Evolutionary conservation across 2,329 filamentous ascomycete genomes (phyloP), one percentile per base, ranked within the genome.

Genomic region (Dactylonectria macrodidyma): DNA sequence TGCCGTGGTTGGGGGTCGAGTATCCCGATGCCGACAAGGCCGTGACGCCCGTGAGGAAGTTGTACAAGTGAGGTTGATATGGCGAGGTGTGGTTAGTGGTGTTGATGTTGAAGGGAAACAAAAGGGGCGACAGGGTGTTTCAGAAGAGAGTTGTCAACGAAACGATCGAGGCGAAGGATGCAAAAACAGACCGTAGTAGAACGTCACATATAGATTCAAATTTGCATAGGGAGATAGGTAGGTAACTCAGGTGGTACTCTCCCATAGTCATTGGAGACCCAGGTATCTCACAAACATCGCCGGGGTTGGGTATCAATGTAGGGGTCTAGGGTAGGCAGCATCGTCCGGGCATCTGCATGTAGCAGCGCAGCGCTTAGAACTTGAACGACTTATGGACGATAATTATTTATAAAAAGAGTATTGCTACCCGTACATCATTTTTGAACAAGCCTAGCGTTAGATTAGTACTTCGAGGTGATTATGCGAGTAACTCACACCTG

Each of bases 1-100:
- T 89, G 19, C 85, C 85, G n/a, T 78, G 79, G 79, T 62, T 76
- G 69, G 73, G 75, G 30, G 66, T 72, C 33, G 59, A 72, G 33
- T 72, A 74, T 65, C 67, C 47, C 26, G 67, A 62, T 16, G 62
- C 66, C 2, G 65, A 71, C 56, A 68, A 41, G 30, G 71, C 72
- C 4, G 77, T 78, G 70, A 73, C 74, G 30, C 76, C 76, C 14
- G 69, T 72, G 48, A 68, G 66, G 34, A 62, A 52, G 33, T 44
- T 52, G 58, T 67, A 19, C 60, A 65, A 52, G 69, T 63, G 36
- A 74, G 58, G 34, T 19, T 41, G 34, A 66, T 36, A 38, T n/a
- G 24, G 36, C n/a, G 24, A 6, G 47, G 24, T 24, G 19, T 51
- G n/a, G 26, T 14, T 34, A 16, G n/a, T 34, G 26, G 8, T 10